phyloP scores from a whole-genome alignment of 2,329 filamentous ascomycete genomes.

The Paecilomyces formosus region DNA sequence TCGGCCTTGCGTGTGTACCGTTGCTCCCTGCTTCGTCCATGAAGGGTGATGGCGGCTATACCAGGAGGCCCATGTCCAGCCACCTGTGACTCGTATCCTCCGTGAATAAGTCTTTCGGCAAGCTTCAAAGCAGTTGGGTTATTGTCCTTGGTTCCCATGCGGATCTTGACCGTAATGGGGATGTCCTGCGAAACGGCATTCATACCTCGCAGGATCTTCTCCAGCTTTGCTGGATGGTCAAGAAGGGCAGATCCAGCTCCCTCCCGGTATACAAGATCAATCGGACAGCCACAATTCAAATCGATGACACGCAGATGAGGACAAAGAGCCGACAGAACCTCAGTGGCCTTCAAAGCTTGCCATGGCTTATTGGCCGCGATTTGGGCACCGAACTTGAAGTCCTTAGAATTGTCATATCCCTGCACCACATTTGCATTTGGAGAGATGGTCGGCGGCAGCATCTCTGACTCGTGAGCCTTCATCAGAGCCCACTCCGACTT shows the following conservation, averaged over 20 bases:
- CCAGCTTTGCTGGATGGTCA: conserved; percentile 79
- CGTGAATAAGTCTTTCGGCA: conserved; percentile 75
- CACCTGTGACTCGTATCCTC: conserved; percentile 63
- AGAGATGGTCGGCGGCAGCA: conserved; percentile 61
- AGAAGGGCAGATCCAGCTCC: conserved; percentile 88
- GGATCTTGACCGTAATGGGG: conserved; percentile 90
- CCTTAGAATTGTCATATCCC: conserved; percentile 73
- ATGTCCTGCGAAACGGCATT: conserved; percentile 84
- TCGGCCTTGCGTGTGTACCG: conserved; percentile 88
- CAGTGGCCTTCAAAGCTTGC: conserved; percentile 80
- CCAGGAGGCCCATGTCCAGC: conserved; percentile 65
- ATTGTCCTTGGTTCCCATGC: conserved; percentile 78
- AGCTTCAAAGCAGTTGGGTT: conserved; percentile 73
- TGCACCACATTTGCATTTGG: conserved; percentile 51
- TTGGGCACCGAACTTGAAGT: conserved; percentile 85
- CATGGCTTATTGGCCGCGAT: conserved; percentile 90
- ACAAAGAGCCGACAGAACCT: conserved; percentile 67
- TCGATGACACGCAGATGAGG: conserved; percentile 86
- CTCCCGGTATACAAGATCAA: conserved; percentile 82
- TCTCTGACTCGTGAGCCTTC: conserved; percentile 83
- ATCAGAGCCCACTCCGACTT: conserved; percentile 92
- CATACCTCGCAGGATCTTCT: conserved; percentile 95
- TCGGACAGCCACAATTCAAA: conserved; percentile 94
- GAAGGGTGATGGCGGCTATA: conserved; percentile 89
- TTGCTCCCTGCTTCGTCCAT: conserved; percentile 89